These are phyloP conservation scores for Aspergillus melleus DNA, from an alignment of 2,329 filamentous ascomycete species.

Conservation along the genomic window DNA sequence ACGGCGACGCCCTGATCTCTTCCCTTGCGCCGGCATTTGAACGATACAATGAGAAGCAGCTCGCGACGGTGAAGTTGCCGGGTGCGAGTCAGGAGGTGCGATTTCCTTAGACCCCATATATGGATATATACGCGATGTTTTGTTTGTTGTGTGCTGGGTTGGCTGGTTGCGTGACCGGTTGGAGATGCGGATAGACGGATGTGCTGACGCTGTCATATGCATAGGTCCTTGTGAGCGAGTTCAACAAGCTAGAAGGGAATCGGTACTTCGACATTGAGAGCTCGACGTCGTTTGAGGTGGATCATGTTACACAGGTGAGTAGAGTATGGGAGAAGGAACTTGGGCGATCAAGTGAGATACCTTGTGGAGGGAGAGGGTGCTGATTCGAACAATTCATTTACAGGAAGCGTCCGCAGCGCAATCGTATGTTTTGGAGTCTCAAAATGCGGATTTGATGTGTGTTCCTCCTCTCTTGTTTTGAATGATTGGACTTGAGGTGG, in stretches of 20 bases:
- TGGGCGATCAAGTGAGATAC: not conserved
- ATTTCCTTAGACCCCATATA: not conserved
- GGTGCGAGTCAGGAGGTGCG: conserved; percentile 75
- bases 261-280: conserved; percentile 90
- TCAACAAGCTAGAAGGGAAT: conserved; percentile 77
- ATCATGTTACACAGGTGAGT: conserved; percentile 73
- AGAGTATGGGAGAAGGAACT: too few species aligned
- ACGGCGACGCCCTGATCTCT: conserved; percentile 65
- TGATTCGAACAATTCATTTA: not conserved
- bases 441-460: conserved; percentile 78
- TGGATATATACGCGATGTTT: not conserved
- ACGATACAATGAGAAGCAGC: conserved; percentile 96
- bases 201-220: conserved; percentile 13
- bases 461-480: conserved; percentile 28
- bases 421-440: conserved; percentile 74
- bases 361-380: conserved; percentile 1
- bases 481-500: not conserved
- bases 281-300: conserved; percentile 83
- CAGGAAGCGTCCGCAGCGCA: conserved; percentile 81
- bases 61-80: conserved; percentile 83
- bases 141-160: too few species aligned
- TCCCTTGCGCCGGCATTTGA: conserved; percentile 81
- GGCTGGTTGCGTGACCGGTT: too few species aligned
- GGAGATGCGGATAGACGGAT: not conserved
- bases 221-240: conserved; percentile 75